phyloP scores from a whole-genome alignment of 495 filamentous ascomycete genomes.

The Neurospora sp. region DNA sequence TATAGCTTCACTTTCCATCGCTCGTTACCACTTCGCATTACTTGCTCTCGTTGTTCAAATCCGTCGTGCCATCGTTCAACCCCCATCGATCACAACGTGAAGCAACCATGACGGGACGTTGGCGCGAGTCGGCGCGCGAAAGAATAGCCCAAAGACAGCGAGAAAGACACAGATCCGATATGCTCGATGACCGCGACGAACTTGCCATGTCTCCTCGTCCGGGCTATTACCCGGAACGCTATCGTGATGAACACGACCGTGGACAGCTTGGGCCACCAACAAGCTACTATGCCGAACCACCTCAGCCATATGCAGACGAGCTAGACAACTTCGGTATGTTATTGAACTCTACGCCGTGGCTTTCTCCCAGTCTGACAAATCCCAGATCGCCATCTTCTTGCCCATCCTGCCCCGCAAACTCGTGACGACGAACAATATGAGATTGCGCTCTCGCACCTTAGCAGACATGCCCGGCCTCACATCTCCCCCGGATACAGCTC shows the following conservation, averaged over 20 bases:
- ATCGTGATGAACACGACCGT: background rate
- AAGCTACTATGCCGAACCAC: background rate
- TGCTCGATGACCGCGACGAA: background rate
- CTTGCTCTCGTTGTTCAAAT: background rate
- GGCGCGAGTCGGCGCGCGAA: background rate
- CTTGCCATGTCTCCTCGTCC: background rate
- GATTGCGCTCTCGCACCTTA: background rate
- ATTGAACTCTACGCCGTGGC: background rate
- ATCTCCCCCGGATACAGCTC: background rate
- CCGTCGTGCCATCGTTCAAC: background rate
- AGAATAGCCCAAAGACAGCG: background rate
- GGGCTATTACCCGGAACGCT: background rate
- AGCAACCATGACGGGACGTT: background rate
- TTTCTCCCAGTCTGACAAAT: background rate
- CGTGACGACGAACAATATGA: background rate
- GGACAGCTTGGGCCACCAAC: background rate
- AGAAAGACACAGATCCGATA: background rate
- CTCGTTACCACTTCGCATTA: background rate
- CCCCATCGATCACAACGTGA: background rate
- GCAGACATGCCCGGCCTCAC: background rate
- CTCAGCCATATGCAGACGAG: constrained; percentile 2
- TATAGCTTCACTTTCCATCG: background rate
- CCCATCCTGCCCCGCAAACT: background rate
- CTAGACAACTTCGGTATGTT: constrained; percentile 28
- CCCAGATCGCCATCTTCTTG: constrained; percentile 14